A percentile compares a stretch with the other conserved stretches of the same genome.
Evolutionary conservation across 148 eudicot species (phyloP).

Genomic region (Agrostemma githago): DNA sequence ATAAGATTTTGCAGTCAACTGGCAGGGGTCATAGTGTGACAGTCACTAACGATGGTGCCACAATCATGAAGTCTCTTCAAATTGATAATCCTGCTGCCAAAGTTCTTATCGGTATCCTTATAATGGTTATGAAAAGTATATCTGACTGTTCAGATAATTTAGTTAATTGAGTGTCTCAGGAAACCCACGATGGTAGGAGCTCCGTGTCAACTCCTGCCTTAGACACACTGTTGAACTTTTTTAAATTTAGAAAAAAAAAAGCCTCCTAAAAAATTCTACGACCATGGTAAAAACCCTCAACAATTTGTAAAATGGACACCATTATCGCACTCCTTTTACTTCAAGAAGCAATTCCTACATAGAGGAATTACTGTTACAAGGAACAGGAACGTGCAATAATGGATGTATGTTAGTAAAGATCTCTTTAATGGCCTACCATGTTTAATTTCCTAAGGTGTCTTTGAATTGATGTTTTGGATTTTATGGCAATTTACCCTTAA

Average conservation of each 20-base stretch:
- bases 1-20: slow-evolving; percentile 92
- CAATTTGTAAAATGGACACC: neutral
- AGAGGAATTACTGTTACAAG: neutral
- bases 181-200: neutral
- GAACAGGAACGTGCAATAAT: neutral
- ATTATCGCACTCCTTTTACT: neutral
- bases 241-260: no score
- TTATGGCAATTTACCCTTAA: slow-evolving; percentile 30
- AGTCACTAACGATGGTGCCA: slow-evolving; percentile 97
- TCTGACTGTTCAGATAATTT: neutral
- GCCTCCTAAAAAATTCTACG: no score
- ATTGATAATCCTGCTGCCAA: slow-evolving; percentile 97
- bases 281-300: neutral
- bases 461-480: neutral
- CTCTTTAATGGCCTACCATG: neutral
- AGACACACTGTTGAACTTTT: no score
- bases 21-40: slow-evolving; percentile 88
- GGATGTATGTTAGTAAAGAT: no score
- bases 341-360: neutral
- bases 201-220: neutral
- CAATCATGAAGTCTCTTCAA: slow-evolving; percentile 91
- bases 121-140: neutral
- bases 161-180: neutral
- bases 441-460: neutral
- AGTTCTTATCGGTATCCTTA: slow-evolving; percentile 95